Base-by-base conservation (phyloP, 73 alveolate species). In the Paramecium biaurelia region DNA sequence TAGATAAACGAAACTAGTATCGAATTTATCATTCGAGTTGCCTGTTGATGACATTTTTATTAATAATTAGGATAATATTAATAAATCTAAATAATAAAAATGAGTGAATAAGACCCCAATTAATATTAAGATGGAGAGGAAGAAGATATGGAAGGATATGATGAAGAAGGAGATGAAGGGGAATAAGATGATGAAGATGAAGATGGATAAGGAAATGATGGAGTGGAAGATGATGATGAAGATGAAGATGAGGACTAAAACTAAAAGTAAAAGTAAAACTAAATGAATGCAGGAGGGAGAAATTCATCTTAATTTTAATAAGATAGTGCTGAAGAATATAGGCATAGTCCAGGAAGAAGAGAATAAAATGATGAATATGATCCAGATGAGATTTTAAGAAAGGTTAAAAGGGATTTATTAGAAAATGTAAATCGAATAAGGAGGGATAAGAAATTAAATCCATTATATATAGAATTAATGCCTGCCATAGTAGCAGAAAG, bases 1-100 rank as follows among this genome's bases (percentile, higher is more conserved):
- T 32, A 96, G 82, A 92, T 96, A 93, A 4, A 96, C 98, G 92
- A 70, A 89, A 21, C 92, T 70, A 3, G 90, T 79, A 10, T 79
- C 90, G 15, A 79, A 79, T 45, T 79, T 79, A 79, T 79, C 90
- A 10, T 63, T 41, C 32, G 18, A 53, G 68, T 53, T 53, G 68
- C 68, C 68, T 53, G 68, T 53, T 53, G 68, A 53, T 53, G 68
- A 53, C 68, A 53, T 53, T 53, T 53, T 53, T 53, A 53, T 53
- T 53, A 53, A 53, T 53, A 53, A 21, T 30, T 63, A 20, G 8
- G 84, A 63, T 32, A 23, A 30, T 30, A 30, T 63, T 63, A 26
- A 63, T 63, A 12, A 24, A 63, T 63, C 45, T 14, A 63, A 63
- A 7, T 38, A 23, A 63, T 24, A 53, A 21, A 3, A 53, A 63